phyloP scores from a whole-genome alignment of 768 basidiomycete species.

The Pholiota conissans region DNA sequence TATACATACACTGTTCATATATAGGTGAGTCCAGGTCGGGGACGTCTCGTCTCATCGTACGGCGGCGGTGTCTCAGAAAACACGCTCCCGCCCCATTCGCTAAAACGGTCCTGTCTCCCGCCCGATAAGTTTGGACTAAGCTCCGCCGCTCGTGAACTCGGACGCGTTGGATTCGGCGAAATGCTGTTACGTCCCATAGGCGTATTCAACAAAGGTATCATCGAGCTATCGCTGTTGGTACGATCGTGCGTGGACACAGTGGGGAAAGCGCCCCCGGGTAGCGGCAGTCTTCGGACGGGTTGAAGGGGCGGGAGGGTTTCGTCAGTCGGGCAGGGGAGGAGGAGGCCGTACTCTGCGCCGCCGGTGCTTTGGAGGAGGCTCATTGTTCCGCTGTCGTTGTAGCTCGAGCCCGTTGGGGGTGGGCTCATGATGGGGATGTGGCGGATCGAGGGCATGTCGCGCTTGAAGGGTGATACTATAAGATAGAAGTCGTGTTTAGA shows the following conservation, averaged over 20 bases:
- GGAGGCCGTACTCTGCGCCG: not conserved
- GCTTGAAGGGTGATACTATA: constrained; percentile 6
- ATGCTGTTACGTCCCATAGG: not conserved
- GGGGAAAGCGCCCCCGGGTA: not conserved
- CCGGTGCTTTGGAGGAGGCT: not conserved
- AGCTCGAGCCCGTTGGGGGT: not conserved
- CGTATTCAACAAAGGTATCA: not conserved
- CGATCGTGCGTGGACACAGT: not conserved
- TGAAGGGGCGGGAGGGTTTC: not conserved
- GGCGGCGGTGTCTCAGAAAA: constrained; percentile 7
- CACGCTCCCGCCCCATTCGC: not conserved
- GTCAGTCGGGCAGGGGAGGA: not conserved
- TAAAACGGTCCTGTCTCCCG: not conserved
- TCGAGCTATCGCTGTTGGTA: no score
- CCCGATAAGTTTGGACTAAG: not conserved
- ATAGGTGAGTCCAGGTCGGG: not conserved
- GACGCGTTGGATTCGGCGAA: not conserved
- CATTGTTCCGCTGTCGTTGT: not conserved
- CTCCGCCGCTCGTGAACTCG: not conserved
- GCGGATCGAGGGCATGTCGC: not conserved
- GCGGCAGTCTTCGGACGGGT: not conserved
- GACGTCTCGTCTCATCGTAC: constrained; percentile 13
- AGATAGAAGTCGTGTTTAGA: not conserved
- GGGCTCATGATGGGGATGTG: not conserved
- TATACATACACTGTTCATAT: not conserved